These are phyloP conservation scores for Cytospora piceicola DNA, from an alignment of 2,329 filamentous ascomycete genomes.

Conservation along the genomic window DNA sequence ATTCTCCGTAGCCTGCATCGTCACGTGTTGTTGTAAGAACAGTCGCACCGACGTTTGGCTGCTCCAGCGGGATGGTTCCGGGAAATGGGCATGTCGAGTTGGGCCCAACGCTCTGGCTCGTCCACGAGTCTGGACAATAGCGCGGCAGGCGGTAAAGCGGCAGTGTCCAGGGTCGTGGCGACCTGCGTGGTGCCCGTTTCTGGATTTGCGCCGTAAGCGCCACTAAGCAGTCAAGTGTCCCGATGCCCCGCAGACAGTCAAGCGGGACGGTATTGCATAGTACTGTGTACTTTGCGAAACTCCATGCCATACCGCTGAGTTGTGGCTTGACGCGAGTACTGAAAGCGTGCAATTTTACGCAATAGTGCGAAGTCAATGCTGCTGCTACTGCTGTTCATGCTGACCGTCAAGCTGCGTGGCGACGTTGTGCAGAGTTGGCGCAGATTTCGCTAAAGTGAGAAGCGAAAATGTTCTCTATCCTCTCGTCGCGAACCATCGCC, in stretches of 20 bases:
- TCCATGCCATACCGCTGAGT: not conserved
- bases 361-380: not conserved
- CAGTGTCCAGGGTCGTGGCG: conserved; percentile 24
- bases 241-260: conserved; percentile 2
- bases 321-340: not conserved
- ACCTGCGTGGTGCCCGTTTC: conserved; percentile 19
- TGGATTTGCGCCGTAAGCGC: conserved; percentile 28
- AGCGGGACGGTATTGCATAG: not conserved
- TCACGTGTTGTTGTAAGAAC: conserved; percentile 4
- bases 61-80: not conserved
- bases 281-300: not conserved
- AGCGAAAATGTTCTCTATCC: not conserved
- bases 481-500: not conserved
- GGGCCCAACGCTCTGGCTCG: conserved; percentile 15
- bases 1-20: conserved; percentile 3
- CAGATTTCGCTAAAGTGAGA: not conserved
- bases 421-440: not conserved
- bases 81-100: not conserved
- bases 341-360: not conserved
- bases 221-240: conserved; percentile 1
- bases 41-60: conserved; percentile 2
- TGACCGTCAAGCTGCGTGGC: not conserved
- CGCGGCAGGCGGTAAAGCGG: conserved; percentile 25
- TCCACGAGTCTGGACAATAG: conserved; percentile 8
- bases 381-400: not conserved